A percentile compares a stretch with the other conserved stretches of the same genome.
Conservation (phyloP, 768 basidiomycete species). For the Trametes punicea region DNA sequence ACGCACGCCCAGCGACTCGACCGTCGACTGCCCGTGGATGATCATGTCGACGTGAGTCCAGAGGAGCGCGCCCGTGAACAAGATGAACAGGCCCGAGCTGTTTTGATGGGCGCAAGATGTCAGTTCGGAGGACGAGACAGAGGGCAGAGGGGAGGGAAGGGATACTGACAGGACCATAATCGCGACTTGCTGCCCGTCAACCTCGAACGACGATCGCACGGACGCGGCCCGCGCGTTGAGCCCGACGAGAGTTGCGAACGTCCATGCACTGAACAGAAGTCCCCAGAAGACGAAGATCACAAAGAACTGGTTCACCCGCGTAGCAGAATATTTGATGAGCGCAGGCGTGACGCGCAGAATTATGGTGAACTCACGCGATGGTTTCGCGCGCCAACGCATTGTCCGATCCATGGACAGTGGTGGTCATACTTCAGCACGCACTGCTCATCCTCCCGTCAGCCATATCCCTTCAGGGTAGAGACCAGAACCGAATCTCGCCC, state of each 20-base stretch:
- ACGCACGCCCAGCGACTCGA: slow-evolving; percentile 65
- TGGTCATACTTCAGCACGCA: slow-evolving; percentile 85
- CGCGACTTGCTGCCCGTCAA: slow-evolving; percentile 70
- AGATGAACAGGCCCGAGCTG: slow-evolving; percentile 67
- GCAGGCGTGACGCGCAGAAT: not conserved
- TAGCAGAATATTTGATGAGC: not conserved
- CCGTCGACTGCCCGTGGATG: slow-evolving; percentile 65
- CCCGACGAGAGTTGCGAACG: slow-evolving; percentile 55
- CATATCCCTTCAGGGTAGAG: too few relatives aligned
- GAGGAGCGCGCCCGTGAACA: slow-evolving; percentile 64
- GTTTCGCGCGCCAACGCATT: slow-evolving; percentile 91
- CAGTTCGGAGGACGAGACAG: not conserved
- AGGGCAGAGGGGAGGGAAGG: not conserved
- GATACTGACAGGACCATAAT: slow-evolving; percentile 67
- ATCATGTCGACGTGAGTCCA: slow-evolving; percentile 61
- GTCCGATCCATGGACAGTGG: slow-evolving; percentile 93
- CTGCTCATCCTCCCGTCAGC: slow-evolving; percentile 33
- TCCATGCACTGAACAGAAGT: slow-evolving; percentile 57
- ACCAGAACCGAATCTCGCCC: too few relatives aligned
- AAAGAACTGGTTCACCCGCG: slow-evolving; percentile 58
- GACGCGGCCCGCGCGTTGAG: slow-evolving; percentile 40
- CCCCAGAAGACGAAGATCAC: slow-evolving; percentile 73
- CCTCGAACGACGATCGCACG: slow-evolving; percentile 7
- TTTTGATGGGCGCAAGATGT: not conserved
- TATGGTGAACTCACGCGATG: slow-evolving; percentile 57